These are phyloP conservation scores for Mercurialis annua DNA, from an alignment of 345 rosid species.

Conservation along the genomic window DNA sequence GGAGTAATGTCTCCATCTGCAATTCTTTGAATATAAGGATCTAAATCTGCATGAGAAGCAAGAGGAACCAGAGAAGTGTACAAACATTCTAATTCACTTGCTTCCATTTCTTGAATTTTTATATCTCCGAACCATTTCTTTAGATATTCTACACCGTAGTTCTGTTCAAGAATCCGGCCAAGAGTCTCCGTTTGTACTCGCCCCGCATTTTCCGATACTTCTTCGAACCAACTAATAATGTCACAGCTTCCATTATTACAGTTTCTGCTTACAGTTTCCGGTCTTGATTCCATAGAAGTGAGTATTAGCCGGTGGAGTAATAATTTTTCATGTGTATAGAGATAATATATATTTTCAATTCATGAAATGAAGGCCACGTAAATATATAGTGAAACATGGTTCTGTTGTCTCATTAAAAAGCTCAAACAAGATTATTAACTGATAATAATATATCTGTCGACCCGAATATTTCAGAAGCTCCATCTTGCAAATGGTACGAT, in stretches of 20 bases:
- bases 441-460: no score
- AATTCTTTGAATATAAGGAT: constrained; percentile 73
- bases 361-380: no score
- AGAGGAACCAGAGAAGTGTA: constrained; percentile 70
- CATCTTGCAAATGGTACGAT: constrained; percentile 26
- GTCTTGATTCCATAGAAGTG: constrained; percentile 2
- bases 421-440: no score
- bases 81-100: constrained; percentile 56
- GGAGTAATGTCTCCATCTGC: constrained; percentile 80
- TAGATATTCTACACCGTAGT: constrained; percentile 62
- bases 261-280: background rate
- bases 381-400: no score
- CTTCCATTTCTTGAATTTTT: constrained; percentile 50
- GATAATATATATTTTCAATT: no score
- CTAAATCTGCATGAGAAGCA: constrained; percentile 79
- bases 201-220: constrained; percentile 46
- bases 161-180: constrained; percentile 57
- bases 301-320: no score
- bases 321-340: no score
- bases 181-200: constrained; percentile 66
- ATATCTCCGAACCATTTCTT: constrained; percentile 54
- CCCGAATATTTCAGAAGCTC: background rate
- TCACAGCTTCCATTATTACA: constrained; percentile 34
- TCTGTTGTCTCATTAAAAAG: background rate
- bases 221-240: constrained; percentile 66